Conservation (phyloP, 2,329 filamentous ascomycete species). For the Acrodontium crateriforme region DNA sequence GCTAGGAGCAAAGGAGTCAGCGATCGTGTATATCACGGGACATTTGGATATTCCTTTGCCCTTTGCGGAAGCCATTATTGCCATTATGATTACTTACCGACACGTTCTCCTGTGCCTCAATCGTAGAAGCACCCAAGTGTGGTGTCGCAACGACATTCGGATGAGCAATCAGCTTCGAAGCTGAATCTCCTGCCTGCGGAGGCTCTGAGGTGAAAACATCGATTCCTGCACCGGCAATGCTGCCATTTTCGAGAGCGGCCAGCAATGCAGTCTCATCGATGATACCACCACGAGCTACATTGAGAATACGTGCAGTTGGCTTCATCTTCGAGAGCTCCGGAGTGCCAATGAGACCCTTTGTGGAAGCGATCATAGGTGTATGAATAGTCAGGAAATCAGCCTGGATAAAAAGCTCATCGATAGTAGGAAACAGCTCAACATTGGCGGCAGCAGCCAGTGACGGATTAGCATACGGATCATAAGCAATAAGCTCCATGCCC, state of each 20-base stretch:
- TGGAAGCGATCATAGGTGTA: conserved; percentile 65
- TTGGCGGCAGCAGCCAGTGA: conserved; percentile 56
- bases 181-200: conserved; percentile 43
- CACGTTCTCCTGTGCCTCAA: conserved; percentile 75
- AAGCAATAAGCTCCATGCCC: conserved; percentile 60
- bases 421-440: conserved; percentile 30
- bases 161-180: conserved; percentile 51
- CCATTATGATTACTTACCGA: too few species aligned
- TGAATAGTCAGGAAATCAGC: conserved; percentile 72
- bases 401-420: conserved; percentile 42
- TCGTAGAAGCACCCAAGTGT: conserved; percentile 65
- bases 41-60: too few species aligned
- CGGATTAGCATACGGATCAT: conserved; percentile 64
- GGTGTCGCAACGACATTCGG: conserved; percentile 64
- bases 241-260: conserved; percentile 53
- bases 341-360: conserved; percentile 57
- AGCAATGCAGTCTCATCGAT: conserved; percentile 65
- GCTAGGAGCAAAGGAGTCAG: too few species aligned
- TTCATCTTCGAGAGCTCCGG: conserved; percentile 60
- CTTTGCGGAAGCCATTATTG: too few species aligned
- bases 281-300: conserved; percentile 67
- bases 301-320: conserved; percentile 56
- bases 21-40: too few species aligned
- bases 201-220: conserved; percentile 73
- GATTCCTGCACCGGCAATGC: conserved; percentile 62